Evolutionary conservation across 163 green algal genomes (phyloP).

Genomic region (Scenedesmus sp.): DNA sequence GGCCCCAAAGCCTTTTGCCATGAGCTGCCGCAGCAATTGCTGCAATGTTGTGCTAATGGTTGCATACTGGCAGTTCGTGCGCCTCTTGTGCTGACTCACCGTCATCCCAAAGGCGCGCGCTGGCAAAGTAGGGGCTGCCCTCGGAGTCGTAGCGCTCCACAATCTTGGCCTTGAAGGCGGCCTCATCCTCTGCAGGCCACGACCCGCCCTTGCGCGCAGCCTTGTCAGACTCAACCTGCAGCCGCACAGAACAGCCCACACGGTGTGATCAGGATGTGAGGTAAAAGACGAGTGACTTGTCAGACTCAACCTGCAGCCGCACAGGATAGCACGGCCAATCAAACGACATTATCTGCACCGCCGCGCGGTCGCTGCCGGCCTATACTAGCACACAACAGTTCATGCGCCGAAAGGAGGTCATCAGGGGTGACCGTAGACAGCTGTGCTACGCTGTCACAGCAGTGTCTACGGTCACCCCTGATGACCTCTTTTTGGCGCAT

Average conservation of each 20-base stretch:
- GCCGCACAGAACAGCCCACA: background rate
- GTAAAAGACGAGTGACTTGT: background rate
- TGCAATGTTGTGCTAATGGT: no score
- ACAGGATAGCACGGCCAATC: no score
- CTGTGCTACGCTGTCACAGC: no score
- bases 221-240: conserved; percentile 89
- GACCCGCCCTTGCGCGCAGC: conserved; percentile 56
- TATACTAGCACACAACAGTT: no score
- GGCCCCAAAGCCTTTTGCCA: no score
- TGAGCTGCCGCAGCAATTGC: background rate
- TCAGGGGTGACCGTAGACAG: no score
- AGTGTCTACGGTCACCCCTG: no score
- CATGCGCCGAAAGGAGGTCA: no score
- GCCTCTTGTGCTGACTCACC: conserved; percentile 57
- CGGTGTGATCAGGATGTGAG: background rate
- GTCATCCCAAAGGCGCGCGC: conserved; percentile 95
- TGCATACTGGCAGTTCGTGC: no score
- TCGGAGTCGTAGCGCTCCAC: conserved; percentile 84
- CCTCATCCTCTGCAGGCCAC: conserved; percentile 83
- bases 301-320: background rate
- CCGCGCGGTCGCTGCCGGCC: no score
- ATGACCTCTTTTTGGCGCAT: no score
- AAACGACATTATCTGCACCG: no score
- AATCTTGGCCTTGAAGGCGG: conserved; percentile 81
- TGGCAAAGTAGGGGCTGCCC: conserved; percentile 82